Base-by-base conservation (phyloP, 371 early-diverging fungal genomes). In the Dichotomocladium elegans region DNA sequence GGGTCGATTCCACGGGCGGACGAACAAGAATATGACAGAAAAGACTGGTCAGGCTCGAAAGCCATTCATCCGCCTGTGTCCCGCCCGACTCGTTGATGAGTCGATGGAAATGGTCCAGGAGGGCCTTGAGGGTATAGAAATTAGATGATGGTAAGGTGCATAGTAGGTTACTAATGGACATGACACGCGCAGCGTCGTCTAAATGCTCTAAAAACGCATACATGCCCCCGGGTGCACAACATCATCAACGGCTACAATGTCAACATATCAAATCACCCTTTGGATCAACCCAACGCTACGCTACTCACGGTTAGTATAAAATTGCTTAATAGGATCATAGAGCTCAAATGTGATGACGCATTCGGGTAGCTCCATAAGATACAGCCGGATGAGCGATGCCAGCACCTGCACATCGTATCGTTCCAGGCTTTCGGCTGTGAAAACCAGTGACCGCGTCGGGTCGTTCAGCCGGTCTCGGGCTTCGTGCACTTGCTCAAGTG, bases 351-450 rank as follows among this genome's bases (percentile, higher is more conserved):
- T 87, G 15, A 83, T 68, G 30, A 88, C 50, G 28, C 87, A 87
- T 34, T 81, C 83, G 2, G 90, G 90, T 11, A 90, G 68, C 49
- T 90, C 90, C 70, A 87, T 62, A 27, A 90, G 68, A 51, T 88
- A 90, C 24, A 90, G 65, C 6, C 83, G 76, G 22, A 90, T 56
- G 2, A 82, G 61, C 7, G 83, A 85, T n/a, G 83, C 80, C 5
- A 88, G 66, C 8, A 82, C 58, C 12, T 79, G 60, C 7, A 80
- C 58, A 58, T 88, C 88, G 47, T 76, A 84, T 29, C 64, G 49
- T 24, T 80, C 68, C 24, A 90, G 52, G 47, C 70, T 55, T 41
- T 82, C 77, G 27, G 74, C 56, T 4, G 70, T 79, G 3, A 79
- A 64, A 44, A 47, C 66, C 72, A 55, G 66, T 70, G 51, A 37